Percentiles rank a stretch among this genome's conserved stretches.
phyloP scores from a whole-genome alignment of 177 flowering plant species.

The Vitis hybrid region DNA sequence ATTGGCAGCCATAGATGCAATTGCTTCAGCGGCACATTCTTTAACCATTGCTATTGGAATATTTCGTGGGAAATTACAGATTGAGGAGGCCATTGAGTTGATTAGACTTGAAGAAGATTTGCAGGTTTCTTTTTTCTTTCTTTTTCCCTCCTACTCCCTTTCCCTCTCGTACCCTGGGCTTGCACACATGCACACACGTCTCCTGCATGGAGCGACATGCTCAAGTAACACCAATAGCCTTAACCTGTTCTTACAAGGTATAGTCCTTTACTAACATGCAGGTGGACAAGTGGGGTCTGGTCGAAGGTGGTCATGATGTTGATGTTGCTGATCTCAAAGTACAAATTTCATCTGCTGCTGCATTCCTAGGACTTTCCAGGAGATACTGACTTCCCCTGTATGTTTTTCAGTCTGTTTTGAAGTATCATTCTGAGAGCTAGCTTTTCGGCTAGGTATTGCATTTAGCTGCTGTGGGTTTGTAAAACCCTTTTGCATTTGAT shows the following conservation, averaged over 20 bases:
- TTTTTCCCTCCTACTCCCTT: neutral
- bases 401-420: neutral
- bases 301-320: constrained; percentile 96
- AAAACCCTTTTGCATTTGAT: neutral
- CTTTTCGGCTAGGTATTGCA: neutral
- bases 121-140: constrained; percentile 43
- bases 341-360: constrained; percentile 80
- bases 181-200: neutral
- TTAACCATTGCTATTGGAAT: constrained; percentile 67
- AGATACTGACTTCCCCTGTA: constrained; percentile 21
- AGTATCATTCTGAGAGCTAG: neutral
- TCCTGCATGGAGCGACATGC: neutral
- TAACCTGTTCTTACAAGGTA: neutral
- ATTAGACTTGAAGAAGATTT: constrained; percentile 94
- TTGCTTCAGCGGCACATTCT: constrained; percentile 85
- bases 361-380: constrained; percentile 77
- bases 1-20: constrained; percentile 87
- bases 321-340: constrained; percentile 92
- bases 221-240: neutral
- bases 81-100: constrained; percentile 84
- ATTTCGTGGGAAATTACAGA: constrained; percentile 66
- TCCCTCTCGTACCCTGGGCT: neutral
- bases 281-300: constrained; percentile 94
- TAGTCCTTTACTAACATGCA: constrained; percentile 17
- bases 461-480: constrained; percentile 2